phyloP scores from a whole-genome alignment of 2,329 filamentous ascomycete genomes.

The Neospermospora avenae region DNA sequence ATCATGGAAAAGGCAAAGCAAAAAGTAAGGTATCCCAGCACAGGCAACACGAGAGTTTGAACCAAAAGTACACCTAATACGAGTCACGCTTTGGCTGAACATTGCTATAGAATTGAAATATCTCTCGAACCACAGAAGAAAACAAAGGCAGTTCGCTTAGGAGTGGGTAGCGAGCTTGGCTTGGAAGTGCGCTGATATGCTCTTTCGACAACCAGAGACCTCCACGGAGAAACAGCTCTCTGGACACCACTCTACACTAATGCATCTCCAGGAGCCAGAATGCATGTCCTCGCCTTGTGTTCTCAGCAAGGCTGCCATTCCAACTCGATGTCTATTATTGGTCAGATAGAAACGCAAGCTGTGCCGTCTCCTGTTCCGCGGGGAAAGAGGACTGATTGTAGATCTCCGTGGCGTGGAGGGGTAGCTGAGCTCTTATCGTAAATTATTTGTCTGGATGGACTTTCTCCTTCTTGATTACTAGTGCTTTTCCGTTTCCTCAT shows the following conservation, averaged over 20 bases:
- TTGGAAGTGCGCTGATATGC: too few species aligned
- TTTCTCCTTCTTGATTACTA: too few species aligned
- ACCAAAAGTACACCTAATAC: too few species aligned
- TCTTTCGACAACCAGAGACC: too few species aligned
- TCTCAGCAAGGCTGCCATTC: background rate
- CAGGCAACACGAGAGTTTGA: too few species aligned
- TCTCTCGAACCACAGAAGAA: background rate
- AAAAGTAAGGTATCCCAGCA: too few species aligned
- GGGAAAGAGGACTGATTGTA: background rate
- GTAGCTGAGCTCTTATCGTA: constrained; percentile 7
- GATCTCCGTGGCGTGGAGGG: constrained; percentile 7
- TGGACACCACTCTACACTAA: background rate
- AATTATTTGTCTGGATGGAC: background rate
- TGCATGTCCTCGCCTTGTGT: background rate
- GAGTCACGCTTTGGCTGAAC: too few species aligned
- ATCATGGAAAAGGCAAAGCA: too few species aligned
- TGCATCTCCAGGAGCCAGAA: background rate
- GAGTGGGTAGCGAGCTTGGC: background rate
- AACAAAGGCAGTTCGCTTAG: background rate
- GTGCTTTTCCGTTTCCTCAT: background rate
- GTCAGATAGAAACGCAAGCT: background rate
- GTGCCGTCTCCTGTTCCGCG: background rate
- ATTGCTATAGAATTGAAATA: too few species aligned
- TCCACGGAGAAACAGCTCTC: constrained; percentile 10
- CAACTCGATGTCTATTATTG: background rate